These are phyloP conservation scores for Cyberlindnera mycetangii DNA, from an alignment of 805 yeast genomes.

Conservation along the genomic window DNA sequence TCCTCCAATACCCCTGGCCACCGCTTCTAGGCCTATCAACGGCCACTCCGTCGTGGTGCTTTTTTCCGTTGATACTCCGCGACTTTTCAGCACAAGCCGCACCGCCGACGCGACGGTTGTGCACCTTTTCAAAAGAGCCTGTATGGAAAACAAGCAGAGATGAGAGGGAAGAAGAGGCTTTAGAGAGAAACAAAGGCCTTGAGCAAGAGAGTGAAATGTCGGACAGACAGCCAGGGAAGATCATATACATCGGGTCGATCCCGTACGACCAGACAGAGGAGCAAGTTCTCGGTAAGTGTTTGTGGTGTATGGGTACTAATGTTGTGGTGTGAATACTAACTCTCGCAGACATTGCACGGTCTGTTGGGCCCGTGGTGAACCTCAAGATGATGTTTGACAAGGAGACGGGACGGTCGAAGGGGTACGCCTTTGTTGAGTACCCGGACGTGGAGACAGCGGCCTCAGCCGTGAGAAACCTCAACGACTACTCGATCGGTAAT, in stretches of 20 bases:
- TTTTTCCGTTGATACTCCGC: too few species aligned
- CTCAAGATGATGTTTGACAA: constrained; percentile 80
- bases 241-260: constrained; percentile 78
- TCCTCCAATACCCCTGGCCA: too few species aligned
- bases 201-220: constrained; percentile 12
- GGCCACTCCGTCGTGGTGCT: too few species aligned
- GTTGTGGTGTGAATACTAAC: constrained; percentile 2
- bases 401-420: constrained; percentile 86
- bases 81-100: too few species aligned
- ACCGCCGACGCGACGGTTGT: too few species aligned
- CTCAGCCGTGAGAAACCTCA: constrained; percentile 85
- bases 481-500: constrained; percentile 71
- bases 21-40: too few species aligned
- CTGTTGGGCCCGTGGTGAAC: constrained; percentile 84
- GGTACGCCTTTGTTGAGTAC: constrained; percentile 85
- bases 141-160: too few species aligned
- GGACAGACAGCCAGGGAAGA: constrained; percentile 33
- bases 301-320: not conserved
- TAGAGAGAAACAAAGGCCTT: not conserved
- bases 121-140: too few species aligned
- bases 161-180: too few species aligned
- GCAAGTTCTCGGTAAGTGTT: constrained; percentile 52
- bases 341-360: constrained; percentile 60
- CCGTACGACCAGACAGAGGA: constrained; percentile 95
- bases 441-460: constrained; percentile 78